phyloP scores from a whole-genome alignment of 2,329 filamentous ascomycete species.

The Cladophialophora yegresii region DNA sequence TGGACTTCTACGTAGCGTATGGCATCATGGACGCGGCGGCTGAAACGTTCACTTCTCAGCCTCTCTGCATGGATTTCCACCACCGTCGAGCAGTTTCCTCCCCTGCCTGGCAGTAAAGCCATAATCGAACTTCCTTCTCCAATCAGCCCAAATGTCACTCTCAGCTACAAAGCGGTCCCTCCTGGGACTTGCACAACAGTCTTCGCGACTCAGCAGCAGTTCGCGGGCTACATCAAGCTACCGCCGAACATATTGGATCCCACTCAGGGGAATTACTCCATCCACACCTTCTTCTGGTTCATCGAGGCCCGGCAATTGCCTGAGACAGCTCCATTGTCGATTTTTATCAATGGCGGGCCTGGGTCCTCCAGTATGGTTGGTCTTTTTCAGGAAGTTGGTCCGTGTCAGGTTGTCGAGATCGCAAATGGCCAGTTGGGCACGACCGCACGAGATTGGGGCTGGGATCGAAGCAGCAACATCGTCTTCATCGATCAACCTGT shows the following conservation, averaged over 20 bases:
- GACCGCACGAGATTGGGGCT: conserved; percentile 52
- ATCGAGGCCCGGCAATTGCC: conserved; percentile 48
- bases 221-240: conserved; percentile 68
- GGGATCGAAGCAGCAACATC: conserved; percentile 50
- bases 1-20: conserved; percentile 16
- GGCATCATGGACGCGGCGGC: conserved; percentile 25
- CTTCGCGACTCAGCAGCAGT: conserved; percentile 67
- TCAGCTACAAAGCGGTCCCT: conserved; percentile 66
- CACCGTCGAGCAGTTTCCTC: conserved; percentile 30
- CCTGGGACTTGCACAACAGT: conserved; percentile 65
- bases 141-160: conserved; percentile 61
- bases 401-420: conserved; percentile 45
- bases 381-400: conserved; percentile 54
- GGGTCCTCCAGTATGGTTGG: conserved; percentile 57
- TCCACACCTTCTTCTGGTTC: conserved; percentile 48
- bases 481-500: conserved; percentile 52
- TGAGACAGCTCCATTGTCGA: conserved; percentile 51
- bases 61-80: conserved; percentile 8
- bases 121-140: conserved; percentile 63
- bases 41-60: conserved; percentile 19
- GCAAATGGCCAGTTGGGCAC: conserved; percentile 48
- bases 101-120: conserved; percentile 21
- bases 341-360: conserved; percentile 58
- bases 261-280: conserved; percentile 41
- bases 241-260: conserved; percentile 45